These are phyloP conservation scores for Erodium trifolium DNA, from an alignment of 441 rosid genomes.

Conservation along the genomic window DNA sequence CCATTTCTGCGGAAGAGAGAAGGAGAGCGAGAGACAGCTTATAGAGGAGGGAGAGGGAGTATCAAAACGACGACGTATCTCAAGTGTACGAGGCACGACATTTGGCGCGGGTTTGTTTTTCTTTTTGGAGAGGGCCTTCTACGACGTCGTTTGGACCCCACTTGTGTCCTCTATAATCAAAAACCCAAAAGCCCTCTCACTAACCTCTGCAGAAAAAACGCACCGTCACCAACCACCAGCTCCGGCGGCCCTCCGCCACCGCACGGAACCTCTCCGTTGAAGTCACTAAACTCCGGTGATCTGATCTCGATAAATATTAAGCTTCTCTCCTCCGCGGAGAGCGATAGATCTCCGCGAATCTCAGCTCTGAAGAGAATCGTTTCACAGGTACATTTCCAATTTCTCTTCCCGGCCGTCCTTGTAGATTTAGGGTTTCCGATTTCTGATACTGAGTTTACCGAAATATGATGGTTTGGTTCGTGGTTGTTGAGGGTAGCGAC, in stretches of 20 bases:
- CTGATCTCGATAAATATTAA: neutral
- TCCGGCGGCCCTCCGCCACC: too few relatives aligned
- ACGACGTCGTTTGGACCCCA: neutral
- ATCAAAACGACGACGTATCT: neutral
- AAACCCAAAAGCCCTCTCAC: neutral
- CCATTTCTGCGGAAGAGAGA: slow-evolving; percentile 25
- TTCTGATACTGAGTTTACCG: neutral
- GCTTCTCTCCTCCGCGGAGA: neutral
- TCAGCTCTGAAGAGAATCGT: neutral
- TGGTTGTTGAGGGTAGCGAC: neutral
- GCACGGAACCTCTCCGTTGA: too few relatives aligned
- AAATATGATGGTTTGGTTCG: neutral
- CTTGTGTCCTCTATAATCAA: neutral
- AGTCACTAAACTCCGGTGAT: too few relatives aligned
- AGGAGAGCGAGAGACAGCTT: neutral
- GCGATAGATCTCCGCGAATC: neutral
- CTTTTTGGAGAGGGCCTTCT: neutral
- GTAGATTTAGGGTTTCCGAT: neutral
- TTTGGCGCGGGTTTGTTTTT: neutral
- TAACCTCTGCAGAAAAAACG: too few relatives aligned
- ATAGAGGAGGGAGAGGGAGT: neutral
- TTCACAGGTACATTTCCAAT: neutral
- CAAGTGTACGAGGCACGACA: slow-evolving; percentile 7
- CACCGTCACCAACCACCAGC: too few relatives aligned
- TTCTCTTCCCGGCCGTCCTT: neutral